Evolutionary conservation across 2,329 filamentous ascomycete species (phyloP).

Genomic region (Phoma sp.): DNA sequence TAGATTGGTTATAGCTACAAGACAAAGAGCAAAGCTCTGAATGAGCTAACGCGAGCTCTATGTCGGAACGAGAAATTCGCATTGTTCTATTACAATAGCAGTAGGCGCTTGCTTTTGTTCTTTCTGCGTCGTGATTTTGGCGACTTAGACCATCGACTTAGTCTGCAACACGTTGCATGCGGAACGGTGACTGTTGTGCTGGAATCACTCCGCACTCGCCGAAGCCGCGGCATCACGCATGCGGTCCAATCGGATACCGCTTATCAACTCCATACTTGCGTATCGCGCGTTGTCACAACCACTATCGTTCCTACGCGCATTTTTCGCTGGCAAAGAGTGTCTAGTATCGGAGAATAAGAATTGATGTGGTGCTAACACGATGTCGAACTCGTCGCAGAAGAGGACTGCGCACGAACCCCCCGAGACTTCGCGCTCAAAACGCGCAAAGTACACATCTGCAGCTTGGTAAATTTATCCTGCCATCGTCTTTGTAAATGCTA

Average conservation of each 20-base stretch:
- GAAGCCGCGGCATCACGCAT: not conserved
- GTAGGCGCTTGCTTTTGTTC: too few relatives aligned
- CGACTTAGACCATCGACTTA: too few relatives aligned
- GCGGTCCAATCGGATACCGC: not conserved
- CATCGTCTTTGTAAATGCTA: not conserved
- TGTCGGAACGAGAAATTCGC: too few relatives aligned
- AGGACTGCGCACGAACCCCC: constrained; percentile 17
- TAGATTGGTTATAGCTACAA: too few relatives aligned
- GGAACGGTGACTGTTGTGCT: not conserved
- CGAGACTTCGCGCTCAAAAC: constrained; percentile 22
- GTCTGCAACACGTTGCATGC: not conserved
- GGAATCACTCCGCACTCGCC: not conserved
- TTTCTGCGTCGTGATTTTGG: too few relatives aligned
- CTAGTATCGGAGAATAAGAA: not conserved
- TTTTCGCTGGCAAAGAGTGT: not conserved
- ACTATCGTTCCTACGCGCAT: not conserved
- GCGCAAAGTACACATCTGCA: constrained; percentile 28
- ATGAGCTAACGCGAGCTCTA: too few relatives aligned
- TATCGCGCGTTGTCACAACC: not conserved
- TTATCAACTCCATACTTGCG: not conserved
- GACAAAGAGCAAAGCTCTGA: too few relatives aligned
- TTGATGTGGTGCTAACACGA: not conserved
- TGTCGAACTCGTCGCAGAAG: constrained; percentile 20
- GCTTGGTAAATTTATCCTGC: constrained; percentile 21
- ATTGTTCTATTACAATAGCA: too few relatives aligned